Evolutionary conservation across 768 basidiomycete species (phyloP), one percentile per base, ranked within the genome.

Genomic region (Hericium alpestre): DNA sequence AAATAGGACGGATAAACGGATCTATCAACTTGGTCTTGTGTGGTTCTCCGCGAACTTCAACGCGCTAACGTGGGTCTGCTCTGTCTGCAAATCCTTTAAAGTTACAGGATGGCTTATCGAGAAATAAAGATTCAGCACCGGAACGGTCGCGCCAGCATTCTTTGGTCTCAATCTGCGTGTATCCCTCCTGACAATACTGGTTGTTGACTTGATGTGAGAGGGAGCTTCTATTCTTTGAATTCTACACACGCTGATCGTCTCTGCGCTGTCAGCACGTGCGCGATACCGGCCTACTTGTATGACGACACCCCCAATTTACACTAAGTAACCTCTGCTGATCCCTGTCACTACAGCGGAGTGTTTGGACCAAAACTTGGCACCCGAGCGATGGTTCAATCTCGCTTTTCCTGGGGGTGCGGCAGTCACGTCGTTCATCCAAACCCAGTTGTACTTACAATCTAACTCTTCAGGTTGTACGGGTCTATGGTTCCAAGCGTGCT

Each of bases 31-130:
- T 62, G 86, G 86, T 71, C 83, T 83, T 63, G 73, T 86, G 4
- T 87, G 85, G 86, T 83, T 86, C 63, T 81, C 85, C 8, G 76
- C 79, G 55, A 86, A 84, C 64, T 76, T 84, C 67, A 86, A 86
- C 62, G 77, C 86, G 25, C 71, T 84, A 16, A 76, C 75, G 69
- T 84, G 27, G 25, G 75, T 66, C 43, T 12, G n/a, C 43, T 9
- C 40, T 11, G 43, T 18, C 38, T 25, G 25, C 25, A 25, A 25
- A 25, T 15, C n/a, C 18, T 49, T 10, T 32, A 7, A n/a, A 15
- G 43, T 20, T 46, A 20, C 18, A 10, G 61, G 18, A 53, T 49
- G 18, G 8, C 25, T 9, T 8, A 40, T 47, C 20, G 25, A 12
- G 20, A 23, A 15, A 52, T 37, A 27, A 47, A 79, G 77, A 5